Conservation (phyloP, 768 basidiomycete species). For the Mycena haematopus region DNA sequence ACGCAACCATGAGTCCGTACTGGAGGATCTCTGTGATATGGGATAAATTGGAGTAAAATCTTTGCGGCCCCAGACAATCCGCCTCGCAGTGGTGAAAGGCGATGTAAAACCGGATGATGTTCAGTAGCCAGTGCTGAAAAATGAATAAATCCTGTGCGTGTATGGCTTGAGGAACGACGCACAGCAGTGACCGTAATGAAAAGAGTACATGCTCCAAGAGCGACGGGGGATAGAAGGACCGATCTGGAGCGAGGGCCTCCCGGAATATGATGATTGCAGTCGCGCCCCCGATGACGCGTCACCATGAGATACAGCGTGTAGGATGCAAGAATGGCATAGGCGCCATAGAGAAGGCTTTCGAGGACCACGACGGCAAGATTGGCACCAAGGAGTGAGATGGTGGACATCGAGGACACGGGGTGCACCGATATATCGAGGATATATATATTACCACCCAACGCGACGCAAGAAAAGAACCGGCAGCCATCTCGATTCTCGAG, state of each 20-base stretch:
- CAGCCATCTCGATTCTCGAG: too few relatives aligned
- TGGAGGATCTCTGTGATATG: background rate
- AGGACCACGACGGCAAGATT: slow-evolving; percentile 3
- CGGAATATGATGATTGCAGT: background rate
- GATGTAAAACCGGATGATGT: too few relatives aligned
- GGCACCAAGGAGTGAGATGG: background rate
- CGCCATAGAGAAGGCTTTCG: slow-evolving; percentile 12
- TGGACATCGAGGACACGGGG: background rate
- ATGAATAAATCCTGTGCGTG: background rate
- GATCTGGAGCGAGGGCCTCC: background rate
- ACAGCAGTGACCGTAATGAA: slow-evolving; percentile 3
- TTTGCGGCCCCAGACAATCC: too few relatives aligned
- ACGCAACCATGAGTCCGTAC: background rate
- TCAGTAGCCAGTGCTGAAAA: too few relatives aligned
- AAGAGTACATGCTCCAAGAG: background rate
- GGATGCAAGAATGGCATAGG: slow-evolving; percentile 1
- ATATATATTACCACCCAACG: too few relatives aligned
- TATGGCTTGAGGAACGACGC: background rate
- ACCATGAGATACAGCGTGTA: background rate
- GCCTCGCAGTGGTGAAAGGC: too few relatives aligned
- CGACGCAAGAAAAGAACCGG: too few relatives aligned
- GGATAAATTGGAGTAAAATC: background rate
- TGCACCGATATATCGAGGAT: too few relatives aligned
- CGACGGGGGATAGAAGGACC: background rate
- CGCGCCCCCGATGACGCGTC: background rate